Evolutionary conservation across 2,329 filamentous ascomycete species (phyloP), one percentile per base, ranked within the genome.

Genomic region (Thermothelomyces thermophilus): DNA sequence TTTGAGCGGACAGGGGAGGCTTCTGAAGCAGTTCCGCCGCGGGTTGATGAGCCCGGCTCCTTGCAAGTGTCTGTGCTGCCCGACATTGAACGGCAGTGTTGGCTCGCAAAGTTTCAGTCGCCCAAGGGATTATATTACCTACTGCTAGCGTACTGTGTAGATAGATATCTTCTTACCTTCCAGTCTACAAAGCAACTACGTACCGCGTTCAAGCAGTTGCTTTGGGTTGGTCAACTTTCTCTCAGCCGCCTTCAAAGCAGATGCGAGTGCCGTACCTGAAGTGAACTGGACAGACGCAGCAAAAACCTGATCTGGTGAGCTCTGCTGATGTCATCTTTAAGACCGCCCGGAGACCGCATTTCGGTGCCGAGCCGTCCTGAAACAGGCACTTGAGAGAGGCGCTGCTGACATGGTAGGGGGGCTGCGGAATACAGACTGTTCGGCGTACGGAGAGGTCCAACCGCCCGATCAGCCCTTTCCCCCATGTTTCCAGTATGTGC

Each of bases 1-100:
- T 26, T 26, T 9, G 24, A 26, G 24, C 24, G 24, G 24, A 26
- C 30, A 31, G 30, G 13, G 48, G 37, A 30, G 36, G n/a, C n/a
- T 51, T 44, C 42, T 40, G 43, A 33, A 36, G 33, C 24, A 26
- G 41, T 39, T 43, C 31, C 52, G 52, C 52, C 45, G 49, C 48
- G 51, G 40, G 49, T 51, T 54, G 44, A 54, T 49, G 44, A 37
- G 39, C 41, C n/a, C 35, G 9, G 3, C 24, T 8, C 9, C 26
- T 28, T 14, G 26, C 20, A 4, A 39, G 41, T 41, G 51, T 48
- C 46, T 49, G 50, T 53, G 50, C 37, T 35, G n/a, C n/a, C n/a
- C n/a, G n/a, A n/a, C 14, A 20, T 31, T 35, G 24, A 42, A 24
- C 40, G 22, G 33, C 17, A 17, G 19, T n/a, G n/a, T n/a, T n/a